Conservation (phyloP, 768 basidiomycete genomes). For the Psilocybe cyanescens region DNA sequence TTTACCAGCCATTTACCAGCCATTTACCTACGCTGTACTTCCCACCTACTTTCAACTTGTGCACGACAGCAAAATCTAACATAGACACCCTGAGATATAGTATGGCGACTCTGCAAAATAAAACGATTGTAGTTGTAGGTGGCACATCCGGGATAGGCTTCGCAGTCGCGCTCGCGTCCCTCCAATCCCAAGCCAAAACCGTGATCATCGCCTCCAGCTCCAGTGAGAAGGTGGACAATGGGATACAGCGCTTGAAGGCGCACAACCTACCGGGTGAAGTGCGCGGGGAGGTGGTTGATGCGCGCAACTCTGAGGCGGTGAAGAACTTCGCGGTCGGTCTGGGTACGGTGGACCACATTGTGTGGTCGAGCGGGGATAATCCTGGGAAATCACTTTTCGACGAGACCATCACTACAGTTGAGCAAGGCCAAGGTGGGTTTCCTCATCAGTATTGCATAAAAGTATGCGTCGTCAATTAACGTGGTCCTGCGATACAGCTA, state of each 20-base stretch:
- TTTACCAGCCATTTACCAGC: no score
- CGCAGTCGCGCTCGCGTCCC: not conserved
- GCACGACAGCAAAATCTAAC: no score
- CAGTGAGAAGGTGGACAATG: not conserved
- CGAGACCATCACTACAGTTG: not conserved
- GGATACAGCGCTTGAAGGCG: not conserved
- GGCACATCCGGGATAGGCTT: not conserved
- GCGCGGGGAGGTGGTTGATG: not conserved
- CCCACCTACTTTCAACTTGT: no score
- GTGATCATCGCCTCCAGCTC: not conserved
- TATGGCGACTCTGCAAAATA: not conserved
- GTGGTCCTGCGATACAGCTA: not conserved
- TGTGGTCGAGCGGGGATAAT: not conserved
- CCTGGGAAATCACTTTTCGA: not conserved
- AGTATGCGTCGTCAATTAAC: no score
- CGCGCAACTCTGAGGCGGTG: not conserved
- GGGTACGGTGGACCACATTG: not conserved
- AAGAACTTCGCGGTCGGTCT: not conserved
- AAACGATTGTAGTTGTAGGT: not conserved
- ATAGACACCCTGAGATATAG: no score
- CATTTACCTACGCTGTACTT: no score
- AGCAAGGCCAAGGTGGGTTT: not conserved
- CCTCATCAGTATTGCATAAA: not conserved
- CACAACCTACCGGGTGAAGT: not conserved
- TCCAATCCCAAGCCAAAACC: not conserved